phyloP scores from a whole-genome alignment of 768 basidiomycete species.

The Pulveroboletus ravenelii region DNA sequence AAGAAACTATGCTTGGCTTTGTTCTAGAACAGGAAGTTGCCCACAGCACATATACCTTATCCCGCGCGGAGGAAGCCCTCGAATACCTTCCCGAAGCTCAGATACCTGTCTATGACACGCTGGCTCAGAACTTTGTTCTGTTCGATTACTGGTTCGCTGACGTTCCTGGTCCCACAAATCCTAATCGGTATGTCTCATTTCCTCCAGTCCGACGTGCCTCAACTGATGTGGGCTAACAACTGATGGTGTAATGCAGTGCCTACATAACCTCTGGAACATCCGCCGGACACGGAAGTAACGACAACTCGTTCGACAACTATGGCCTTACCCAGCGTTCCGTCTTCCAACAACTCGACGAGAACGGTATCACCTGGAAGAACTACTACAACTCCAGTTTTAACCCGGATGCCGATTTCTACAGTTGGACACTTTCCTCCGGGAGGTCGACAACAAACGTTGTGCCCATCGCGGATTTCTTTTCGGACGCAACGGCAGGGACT shows the following conservation, averaged over 20 bases:
- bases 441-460: constrained; percentile 12
- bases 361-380: constrained; percentile 22
- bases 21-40: constrained; percentile 18
- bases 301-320: constrained; percentile 12
- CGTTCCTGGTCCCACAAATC: constrained; percentile 25
- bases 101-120: constrained; percentile 22
- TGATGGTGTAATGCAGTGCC: constrained; percentile 6
- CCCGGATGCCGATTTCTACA: constrained; percentile 21
- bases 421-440: constrained; percentile 19
- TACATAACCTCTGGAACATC: constrained; percentile 27
- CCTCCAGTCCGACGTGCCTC: background rate
- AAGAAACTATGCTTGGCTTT: constrained; percentile 21
- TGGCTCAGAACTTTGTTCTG: constrained; percentile 22
- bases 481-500: constrained; percentile 20
- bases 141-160: constrained; percentile 25
- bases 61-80: constrained; percentile 17
- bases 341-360: constrained; percentile 25
- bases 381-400: constrained; percentile 28
- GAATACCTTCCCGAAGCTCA: constrained; percentile 19
- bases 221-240: background rate
- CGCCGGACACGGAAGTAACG: constrained; percentile 21
- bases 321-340: constrained; percentile 26
- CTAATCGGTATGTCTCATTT: constrained; percentile 16
- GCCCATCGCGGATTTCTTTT: constrained; percentile 16
- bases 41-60: constrained; percentile 3